Conservation (phyloP, 2,329 filamentous ascomycete genomes). For the Colletotrichum tropicale region DNA sequence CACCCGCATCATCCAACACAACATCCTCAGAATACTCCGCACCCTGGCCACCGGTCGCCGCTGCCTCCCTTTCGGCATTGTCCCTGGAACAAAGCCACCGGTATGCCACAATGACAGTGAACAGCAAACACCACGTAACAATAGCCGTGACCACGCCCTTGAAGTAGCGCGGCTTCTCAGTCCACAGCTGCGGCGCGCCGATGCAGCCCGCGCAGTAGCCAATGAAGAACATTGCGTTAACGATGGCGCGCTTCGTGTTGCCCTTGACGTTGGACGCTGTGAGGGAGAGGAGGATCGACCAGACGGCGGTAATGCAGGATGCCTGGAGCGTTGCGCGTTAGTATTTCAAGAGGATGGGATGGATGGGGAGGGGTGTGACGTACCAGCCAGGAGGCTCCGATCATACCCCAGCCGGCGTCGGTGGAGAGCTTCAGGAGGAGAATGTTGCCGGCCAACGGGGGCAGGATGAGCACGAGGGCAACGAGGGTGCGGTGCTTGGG, state of each 20-base stretch:
- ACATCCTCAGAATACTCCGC: not conserved
- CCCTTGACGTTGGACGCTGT: slow-evolving; percentile 54
- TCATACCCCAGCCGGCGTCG: slow-evolving; percentile 48
- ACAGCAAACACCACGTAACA: slow-evolving; percentile 45
- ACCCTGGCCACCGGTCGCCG: not conserved
- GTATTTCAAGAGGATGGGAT: accelerated
- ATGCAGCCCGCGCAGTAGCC: slow-evolving; percentile 54
- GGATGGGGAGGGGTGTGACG: not conserved
- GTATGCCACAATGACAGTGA: slow-evolving; percentile 36
- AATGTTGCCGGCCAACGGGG: slow-evolving; percentile 47
- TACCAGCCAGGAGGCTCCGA: slow-evolving; percentile 51
- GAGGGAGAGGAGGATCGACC: slow-evolving; percentile 46
- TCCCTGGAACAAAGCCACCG: slow-evolving; percentile 37
- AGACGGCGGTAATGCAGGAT: slow-evolving; percentile 45
- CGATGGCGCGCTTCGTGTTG: slow-evolving; percentile 53
- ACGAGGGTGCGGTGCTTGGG: slow-evolving; percentile 43
- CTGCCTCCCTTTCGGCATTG: slow-evolving; percentile 32
- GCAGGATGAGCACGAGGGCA: slow-evolving; percentile 40
- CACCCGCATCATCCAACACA: slow-evolving; percentile 25
- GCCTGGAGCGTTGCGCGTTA: slow-evolving; percentile 16
- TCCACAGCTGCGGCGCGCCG: slow-evolving; percentile 53
- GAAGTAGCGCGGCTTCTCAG: slow-evolving; percentile 44
- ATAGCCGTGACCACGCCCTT: slow-evolving; percentile 50
- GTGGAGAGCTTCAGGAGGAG: slow-evolving; percentile 46
- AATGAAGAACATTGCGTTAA: slow-evolving; percentile 54